Evolutionary conservation across 2,329 filamentous ascomycete genomes (phyloP).

Genomic region (Xylariomycetidae sp.): DNA sequence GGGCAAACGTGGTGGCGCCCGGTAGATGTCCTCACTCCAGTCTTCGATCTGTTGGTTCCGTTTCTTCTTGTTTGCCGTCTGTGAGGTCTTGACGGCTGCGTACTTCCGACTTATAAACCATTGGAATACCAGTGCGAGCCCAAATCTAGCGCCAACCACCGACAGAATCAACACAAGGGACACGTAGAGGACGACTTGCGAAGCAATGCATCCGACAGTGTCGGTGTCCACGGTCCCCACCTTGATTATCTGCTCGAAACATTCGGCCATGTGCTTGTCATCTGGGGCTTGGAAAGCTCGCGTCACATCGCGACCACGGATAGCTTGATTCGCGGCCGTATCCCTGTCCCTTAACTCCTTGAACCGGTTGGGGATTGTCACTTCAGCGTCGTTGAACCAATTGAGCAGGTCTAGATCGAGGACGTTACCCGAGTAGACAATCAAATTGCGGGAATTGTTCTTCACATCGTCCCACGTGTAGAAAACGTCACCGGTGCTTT

Average conservation of each 20-base stretch:
- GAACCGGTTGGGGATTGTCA: slow-evolving; percentile 71
- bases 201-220: slow-evolving; percentile 94
- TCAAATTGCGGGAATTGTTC: slow-evolving; percentile 82
- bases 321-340: slow-evolving; percentile 51
- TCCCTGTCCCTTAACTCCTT: slow-evolving; percentile 70
- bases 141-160: slow-evolving; percentile 80
- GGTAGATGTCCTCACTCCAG: slow-evolving; percentile 97
- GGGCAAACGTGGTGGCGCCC: slow-evolving; percentile 75
- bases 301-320: slow-evolving; percentile 85
- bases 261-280: slow-evolving; percentile 80
- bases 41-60: slow-evolving; percentile 93
- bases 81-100: slow-evolving; percentile 78
- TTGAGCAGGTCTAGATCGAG: slow-evolving; percentile 82
- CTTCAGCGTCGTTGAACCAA: slow-evolving; percentile 84
- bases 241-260: slow-evolving; percentile 89
- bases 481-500: slow-evolving; percentile 78
- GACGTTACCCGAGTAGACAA: slow-evolving; percentile 92
- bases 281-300: slow-evolving; percentile 73
- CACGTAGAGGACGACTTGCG: slow-evolving; percentile 92
- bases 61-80: slow-evolving; percentile 75
- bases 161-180: slow-evolving; percentile 88
- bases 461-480: slow-evolving; percentile 93
- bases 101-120: slow-evolving; percentile 92
- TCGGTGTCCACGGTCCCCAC: slow-evolving; percentile 95
- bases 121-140: slow-evolving; percentile 86